Evolutionary conservation across 192 early-diverging fungal genomes (phyloP), one percentile per base, ranked within the genome.

Genomic region (Backusella psychrophila): DNA sequence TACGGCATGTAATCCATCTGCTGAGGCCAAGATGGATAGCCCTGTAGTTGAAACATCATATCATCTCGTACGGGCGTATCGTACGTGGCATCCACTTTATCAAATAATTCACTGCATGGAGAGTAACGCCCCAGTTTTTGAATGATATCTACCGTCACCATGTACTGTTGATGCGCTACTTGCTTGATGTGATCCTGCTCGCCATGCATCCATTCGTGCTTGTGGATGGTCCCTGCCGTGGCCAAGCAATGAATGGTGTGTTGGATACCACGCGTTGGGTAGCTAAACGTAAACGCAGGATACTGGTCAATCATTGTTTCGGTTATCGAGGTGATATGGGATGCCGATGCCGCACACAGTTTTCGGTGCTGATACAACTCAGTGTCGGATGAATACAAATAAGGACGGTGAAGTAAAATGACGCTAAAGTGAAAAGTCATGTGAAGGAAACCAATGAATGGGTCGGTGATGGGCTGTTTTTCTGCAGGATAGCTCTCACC

Each of bases 381-480:
- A 29, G 66, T 39, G 36, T 72, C 71, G 17, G 56, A 29, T 29
- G 23, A 21, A 53, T 53, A 53, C n/a, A 53, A 72, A 68, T 90
- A 88, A 35, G 81, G 85, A 23, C 89, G 80, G 67, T 90, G 87
- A 8, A 90, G 53, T 70, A 88, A 78, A 67, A 90, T 83, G 6
- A 82, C 66, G 69, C 81, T 76, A 17, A 83, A 82, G 65, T 88
- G 85, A 74, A 88, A 90, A 21, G 85, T 83, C 78, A 90, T 84
- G 68, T 90, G 86, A 17, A 90, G 70, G 73, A 90, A 84, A 2
- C 83, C 86, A 33, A 85, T 79, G 76, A 88, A 90, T 14, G 81
- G 78, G 34, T 80, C 78, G 6, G 71, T 41, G 19, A 81, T 69
- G 8, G 38, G 73, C 19, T 77, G 76, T n/a, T 67, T 65, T 5